These are phyloP conservation scores for Quercus dentata DNA, from an alignment of 306 rosid species.

Conservation along the genomic window DNA sequence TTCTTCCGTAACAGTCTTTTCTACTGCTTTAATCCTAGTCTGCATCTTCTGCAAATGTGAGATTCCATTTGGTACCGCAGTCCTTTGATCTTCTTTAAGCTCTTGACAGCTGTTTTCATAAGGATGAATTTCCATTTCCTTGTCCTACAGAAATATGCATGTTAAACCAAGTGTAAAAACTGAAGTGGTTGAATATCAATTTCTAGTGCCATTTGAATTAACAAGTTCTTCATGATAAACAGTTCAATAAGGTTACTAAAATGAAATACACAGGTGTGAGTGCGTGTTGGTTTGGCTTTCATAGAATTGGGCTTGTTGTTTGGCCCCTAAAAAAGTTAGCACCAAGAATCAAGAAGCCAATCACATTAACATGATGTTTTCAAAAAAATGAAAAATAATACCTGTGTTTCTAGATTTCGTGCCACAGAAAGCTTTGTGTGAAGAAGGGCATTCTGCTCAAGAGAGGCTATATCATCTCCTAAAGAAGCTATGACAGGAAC, in stretches of 20 bases:
- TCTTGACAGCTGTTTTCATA: constrained; percentile 33
- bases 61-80: constrained; percentile 42
- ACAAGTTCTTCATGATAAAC: too few species aligned
- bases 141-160: constrained; percentile 45
- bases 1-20: constrained; percentile 54
- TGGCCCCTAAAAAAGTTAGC: too few species aligned
- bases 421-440: constrained; percentile 27
- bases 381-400: constrained; percentile 22
- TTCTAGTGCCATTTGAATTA: too few species aligned
- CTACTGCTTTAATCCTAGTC: constrained; percentile 56
- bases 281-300: too few species aligned
- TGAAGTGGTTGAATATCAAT: too few species aligned
- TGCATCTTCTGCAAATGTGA: constrained; percentile 63
- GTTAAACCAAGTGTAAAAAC: background rate
- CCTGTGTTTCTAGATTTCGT: constrained; percentile 43
- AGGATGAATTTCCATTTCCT: constrained; percentile 26
- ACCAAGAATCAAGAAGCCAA: too few species aligned
- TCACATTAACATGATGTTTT: background rate
- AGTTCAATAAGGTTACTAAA: too few species aligned
- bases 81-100: constrained; percentile 21
- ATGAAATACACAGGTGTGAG: too few species aligned
- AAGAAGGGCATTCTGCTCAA: constrained; percentile 59
- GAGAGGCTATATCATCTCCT: constrained; percentile 68
- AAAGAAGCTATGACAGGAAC: constrained; percentile 70
- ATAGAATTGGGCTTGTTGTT: too few species aligned